Base-by-base conservation (phyloP, 352 stramenopile species). In the Globisporangium megalacanthum region DNA sequence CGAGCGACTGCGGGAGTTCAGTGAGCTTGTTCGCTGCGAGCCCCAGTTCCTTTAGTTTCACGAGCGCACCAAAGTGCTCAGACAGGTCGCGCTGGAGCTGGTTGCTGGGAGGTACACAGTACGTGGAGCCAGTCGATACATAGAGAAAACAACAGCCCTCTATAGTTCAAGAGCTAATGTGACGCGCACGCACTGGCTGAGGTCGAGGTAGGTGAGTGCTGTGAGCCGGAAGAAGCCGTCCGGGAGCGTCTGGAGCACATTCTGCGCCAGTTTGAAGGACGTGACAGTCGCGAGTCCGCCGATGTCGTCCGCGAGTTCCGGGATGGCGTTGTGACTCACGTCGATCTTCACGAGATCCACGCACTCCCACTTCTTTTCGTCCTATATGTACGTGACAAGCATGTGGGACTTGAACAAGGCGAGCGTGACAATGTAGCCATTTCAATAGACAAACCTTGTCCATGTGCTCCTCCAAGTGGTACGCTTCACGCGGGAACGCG, bases 341-440 rank as follows among this genome's bases (percentile, higher is more conserved):
- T 93, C 83, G 33, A 91, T 73, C 66, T 90, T 93, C 42, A 87
- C 49, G 41, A 93, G 57, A 56, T 92, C 83, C 25, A 92, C 77
- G 56, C 83, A 93, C 59, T 93, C 83, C 83, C 83, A 93, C 52
- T 80, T 85, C 58, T 92, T 90, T 58, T 93, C 83, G 22, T 93
- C 83, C 75, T 86, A 47, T 29, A 4, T 29, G 25, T 29, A 29
- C 25, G 25, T 29, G 0, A 19, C 19, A 49, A 11, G 19, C 0
- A 7, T 22, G n/a, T 11, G 15, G 15, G 5, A 29, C 37, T 20
- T 5, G 13, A 8, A 45, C 25, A 0, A 25, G 4, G 19, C 29
- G 29, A 29, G 20, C 35, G 14, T 35, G 39, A n/a, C 13, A 51
- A 33, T 11, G 41, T 25, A 13, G 19, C 39, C 1, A 25, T 41